Percentiles rank a stretch among this genome's conserved stretches.
phyloP scores from a whole-genome alignment of 371 early-diverging fungal genomes.

The Mucor circinelloides region DNA sequence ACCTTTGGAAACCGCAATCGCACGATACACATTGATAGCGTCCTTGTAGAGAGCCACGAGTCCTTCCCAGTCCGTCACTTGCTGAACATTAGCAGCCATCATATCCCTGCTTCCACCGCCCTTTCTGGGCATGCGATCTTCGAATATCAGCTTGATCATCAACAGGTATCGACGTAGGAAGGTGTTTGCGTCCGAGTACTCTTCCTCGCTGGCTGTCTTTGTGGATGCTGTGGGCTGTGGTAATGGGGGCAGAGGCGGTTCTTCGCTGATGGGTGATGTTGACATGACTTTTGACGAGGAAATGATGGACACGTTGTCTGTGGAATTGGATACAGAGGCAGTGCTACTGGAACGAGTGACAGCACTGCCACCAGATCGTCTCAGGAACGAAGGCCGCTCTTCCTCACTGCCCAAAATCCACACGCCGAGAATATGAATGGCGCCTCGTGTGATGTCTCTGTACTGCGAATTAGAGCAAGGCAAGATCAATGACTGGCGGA shows the following conservation, averaged over 20 bases:
- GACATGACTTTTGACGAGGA: conserved; percentile 3
- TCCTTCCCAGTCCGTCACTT: conserved; percentile 54
- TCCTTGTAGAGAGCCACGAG: conserved; percentile 58
- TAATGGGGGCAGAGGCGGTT: conserved; percentile 4
- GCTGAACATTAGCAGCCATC: conserved; percentile 19
- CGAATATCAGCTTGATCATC: conserved; percentile 59
- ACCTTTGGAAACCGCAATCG: conserved; percentile 54
- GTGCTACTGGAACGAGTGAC: conserved; percentile 43
- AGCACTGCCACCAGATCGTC: conserved; percentile 42
- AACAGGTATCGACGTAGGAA: conserved; percentile 63
- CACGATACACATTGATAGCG: conserved; percentile 62
- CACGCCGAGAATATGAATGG: conserved; percentile 71
- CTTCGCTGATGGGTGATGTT: conserved; percentile 15
- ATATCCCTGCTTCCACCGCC: conserved; percentile 3
- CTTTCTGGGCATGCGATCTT: conserved; percentile 21
- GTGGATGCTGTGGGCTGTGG: background rate
- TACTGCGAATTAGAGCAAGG: conserved; percentile 58
- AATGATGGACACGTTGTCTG: background rate
- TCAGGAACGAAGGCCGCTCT: conserved; percentile 67
- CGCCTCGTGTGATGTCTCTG: conserved; percentile 69
- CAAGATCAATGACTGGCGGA: conserved; percentile 69
- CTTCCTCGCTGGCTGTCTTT: background rate
- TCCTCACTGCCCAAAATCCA: conserved; percentile 74
- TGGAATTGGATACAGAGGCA: conserved; percentile 30
- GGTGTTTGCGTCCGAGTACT: conserved; percentile 53